Conservation (phyloP, 352 stramenopile genomes). For the Phytophthora lateralis region DNA sequence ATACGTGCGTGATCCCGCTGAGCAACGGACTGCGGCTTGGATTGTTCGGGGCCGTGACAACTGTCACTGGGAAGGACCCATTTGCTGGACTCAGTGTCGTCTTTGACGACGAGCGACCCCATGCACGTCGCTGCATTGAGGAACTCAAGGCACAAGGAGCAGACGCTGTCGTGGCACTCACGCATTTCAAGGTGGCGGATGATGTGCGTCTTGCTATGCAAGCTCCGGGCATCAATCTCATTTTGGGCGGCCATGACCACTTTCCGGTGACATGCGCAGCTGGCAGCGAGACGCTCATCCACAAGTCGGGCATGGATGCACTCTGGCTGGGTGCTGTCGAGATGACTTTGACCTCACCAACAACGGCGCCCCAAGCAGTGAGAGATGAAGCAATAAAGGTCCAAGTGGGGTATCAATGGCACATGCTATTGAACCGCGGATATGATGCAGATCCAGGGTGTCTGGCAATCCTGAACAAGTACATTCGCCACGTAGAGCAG, state of each 20-base stretch:
- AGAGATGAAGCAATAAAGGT: not conserved
- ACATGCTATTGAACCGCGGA: conserved; percentile 72
- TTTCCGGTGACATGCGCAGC: conserved; percentile 70
- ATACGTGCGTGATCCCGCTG: conserved; percentile 44
- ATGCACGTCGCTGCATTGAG: conserved; percentile 58
- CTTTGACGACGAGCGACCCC: conserved; percentile 57
- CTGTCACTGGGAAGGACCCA: conserved; percentile 50
- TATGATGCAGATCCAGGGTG: conserved; percentile 54
- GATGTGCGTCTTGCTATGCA: conserved; percentile 65
- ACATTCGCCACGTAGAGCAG: conserved; percentile 45
- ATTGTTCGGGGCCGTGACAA: conserved; percentile 67
- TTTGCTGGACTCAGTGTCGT: conserved; percentile 50
- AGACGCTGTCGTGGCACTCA: conserved; percentile 81
- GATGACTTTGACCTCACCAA: conserved; percentile 47
- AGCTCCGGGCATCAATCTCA: conserved; percentile 71
- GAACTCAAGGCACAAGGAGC: conserved; percentile 51
- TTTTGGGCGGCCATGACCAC: conserved; percentile 92
- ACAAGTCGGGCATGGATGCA: conserved; percentile 87
- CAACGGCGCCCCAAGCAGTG: not conserved
- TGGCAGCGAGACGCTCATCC: conserved; percentile 61
- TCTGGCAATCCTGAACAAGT: conserved; percentile 50
- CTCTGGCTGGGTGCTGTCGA: conserved; percentile 81
- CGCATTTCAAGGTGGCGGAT: conserved; percentile 69
- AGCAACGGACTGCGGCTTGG: conserved; percentile 49
- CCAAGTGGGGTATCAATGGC: conserved; percentile 55